These are phyloP conservation scores for Vigna mungo DNA, from an alignment of 306 rosid species.

Conservation along the genomic window DNA sequence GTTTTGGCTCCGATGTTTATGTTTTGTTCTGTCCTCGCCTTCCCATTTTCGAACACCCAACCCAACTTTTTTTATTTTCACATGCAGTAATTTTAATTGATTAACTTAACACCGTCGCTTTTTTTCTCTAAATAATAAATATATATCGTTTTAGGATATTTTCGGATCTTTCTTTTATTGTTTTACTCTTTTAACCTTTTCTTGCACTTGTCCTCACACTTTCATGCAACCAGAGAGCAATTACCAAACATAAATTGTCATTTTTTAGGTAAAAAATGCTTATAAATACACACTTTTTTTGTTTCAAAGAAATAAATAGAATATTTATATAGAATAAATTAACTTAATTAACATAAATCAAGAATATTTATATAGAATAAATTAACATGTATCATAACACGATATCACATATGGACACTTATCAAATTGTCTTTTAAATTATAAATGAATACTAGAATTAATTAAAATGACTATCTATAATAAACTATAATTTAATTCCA, in stretches of 20 bases:
- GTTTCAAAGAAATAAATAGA: neutral
- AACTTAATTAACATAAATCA: no score
- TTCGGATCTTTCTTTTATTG: neutral
- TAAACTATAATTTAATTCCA: no score
- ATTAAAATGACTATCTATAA: no score
- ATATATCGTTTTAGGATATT: neutral
- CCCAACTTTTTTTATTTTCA: slow-evolving; percentile 42
- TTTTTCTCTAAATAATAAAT: neutral
- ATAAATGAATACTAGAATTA: no score
- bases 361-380: no score
- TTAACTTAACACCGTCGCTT: neutral
- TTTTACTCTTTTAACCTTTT: neutral
- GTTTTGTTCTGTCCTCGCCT: neutral
- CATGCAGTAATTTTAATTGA: neutral
- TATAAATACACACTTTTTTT: neutral
- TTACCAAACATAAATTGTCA: neutral
- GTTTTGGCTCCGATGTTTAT: neutral
- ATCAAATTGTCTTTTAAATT: no score
- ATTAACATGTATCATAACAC: no score
- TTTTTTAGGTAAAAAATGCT: neutral
- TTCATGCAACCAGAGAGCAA: neutral
- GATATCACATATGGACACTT: no score
- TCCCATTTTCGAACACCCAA: slow-evolving; percentile 52
- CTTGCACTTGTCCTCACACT: neutral
- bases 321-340: no score